Evolutionary conservation across 208 protist genomes (phyloP).

Genomic region (Strigomonas oncopelti): DNA sequence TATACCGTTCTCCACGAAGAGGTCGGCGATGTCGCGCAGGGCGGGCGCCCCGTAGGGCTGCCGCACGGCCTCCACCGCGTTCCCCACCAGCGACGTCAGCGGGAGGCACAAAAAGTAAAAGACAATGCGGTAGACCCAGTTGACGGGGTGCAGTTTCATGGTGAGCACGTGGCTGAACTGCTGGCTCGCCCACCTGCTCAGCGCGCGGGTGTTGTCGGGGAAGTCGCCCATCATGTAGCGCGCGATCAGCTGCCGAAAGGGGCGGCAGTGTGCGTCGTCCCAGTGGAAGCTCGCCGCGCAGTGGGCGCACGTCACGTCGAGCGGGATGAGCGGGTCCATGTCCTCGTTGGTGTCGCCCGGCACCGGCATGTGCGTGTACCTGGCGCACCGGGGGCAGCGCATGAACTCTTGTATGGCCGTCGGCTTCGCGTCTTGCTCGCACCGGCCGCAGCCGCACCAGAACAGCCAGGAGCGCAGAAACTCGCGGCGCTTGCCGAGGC

Average conservation of each 20-base stretch:
- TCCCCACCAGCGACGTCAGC: slow-evolving; percentile 16
- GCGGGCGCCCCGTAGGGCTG: neutral
- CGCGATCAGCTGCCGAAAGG: slow-evolving; percentile 21
- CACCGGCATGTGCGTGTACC: slow-evolving; percentile 49
- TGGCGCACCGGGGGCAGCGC: slow-evolving; percentile 38
- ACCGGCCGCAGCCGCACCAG: slow-evolving; percentile 75
- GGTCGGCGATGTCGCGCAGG: slow-evolving; percentile 9
- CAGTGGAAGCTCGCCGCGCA: slow-evolving; percentile 28
- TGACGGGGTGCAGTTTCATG: slow-evolving; percentile 42
- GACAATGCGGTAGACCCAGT: slow-evolving; percentile 74
- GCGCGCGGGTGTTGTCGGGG: slow-evolving; percentile 15
- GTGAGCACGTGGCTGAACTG: slow-evolving; percentile 24
- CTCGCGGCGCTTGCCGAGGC: slow-evolving; percentile 70
- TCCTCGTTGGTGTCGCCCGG: slow-evolving; percentile 16
- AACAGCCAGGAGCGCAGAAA: slow-evolving; percentile 83
- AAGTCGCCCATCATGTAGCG: slow-evolving; percentile 32
- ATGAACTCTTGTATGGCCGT: slow-evolving; percentile 59
- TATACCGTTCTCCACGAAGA: slow-evolving; percentile 19
- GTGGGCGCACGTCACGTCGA: slow-evolving; percentile 19
- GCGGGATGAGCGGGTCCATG: slow-evolving; percentile 24
- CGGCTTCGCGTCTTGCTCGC: slow-evolving; percentile 35
- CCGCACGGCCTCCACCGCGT: neutral
- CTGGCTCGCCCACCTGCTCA: slow-evolving; percentile 36
- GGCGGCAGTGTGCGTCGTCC: slow-evolving; percentile 19
- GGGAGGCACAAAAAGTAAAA: slow-evolving; percentile 67